These are phyloP conservation scores for Kwoniella sp. DNA, from an alignment of 768 basidiomycete species.

Conservation along the genomic window DNA sequence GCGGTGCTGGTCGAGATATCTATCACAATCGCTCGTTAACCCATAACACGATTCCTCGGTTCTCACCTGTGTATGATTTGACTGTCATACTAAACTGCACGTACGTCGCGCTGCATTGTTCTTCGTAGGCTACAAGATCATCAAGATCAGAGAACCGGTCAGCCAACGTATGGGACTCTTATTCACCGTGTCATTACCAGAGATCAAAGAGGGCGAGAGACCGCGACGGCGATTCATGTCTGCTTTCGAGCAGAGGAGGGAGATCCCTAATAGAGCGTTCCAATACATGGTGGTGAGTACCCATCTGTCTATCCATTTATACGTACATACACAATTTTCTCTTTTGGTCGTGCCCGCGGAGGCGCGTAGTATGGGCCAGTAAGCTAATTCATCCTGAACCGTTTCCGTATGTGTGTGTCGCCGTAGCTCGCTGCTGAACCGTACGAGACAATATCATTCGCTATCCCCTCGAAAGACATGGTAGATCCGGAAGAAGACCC, in stretches of 20 bases:
- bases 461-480: slow-evolving; percentile 94
- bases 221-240: slow-evolving; percentile 94
- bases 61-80: too few relatives aligned
- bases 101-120: too few relatives aligned
- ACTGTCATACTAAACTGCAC: too few relatives aligned
- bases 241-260: slow-evolving; percentile 94
- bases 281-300: slow-evolving; percentile 91
- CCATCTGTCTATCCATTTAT: not conserved
- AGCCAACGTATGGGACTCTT: slow-evolving; percentile 94
- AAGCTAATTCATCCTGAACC: not conserved
- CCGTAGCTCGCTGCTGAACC: slow-evolving; percentile 94
- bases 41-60: too few relatives aligned
- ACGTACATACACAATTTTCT: too few relatives aligned
- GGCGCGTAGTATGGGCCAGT: too few relatives aligned
- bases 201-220: slow-evolving; percentile 80
- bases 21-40: too few relatives aligned
- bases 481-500: slow-evolving; percentile 67
- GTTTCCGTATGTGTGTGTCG: not conserved
- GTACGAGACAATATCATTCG: slow-evolving; percentile 99
- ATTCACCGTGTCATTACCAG: slow-evolving; percentile 87
- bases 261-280: slow-evolving; percentile 92
- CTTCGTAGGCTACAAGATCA: slow-evolving; percentile 71
- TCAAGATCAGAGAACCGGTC: slow-evolving; percentile 83
- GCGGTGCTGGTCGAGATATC: too few relatives aligned
- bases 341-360: too few relatives aligned